Conservation (phyloP, 371 early-diverging fungal species). For the Apophysomyces sp. region DNA sequence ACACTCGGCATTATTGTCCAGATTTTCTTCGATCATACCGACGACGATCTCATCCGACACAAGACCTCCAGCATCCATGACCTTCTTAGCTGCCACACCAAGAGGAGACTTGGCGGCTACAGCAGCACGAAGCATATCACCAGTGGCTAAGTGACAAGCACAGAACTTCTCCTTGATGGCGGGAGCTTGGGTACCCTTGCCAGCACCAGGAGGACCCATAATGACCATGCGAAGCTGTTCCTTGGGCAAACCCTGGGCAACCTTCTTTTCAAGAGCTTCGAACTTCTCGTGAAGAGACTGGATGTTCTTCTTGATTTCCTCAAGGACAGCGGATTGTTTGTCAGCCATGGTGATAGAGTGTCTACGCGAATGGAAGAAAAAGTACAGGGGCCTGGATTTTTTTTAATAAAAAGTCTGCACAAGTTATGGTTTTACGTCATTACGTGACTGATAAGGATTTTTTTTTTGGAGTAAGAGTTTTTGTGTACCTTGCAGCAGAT, state of each 20-base stretch:
- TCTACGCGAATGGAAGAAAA: slow-evolving; percentile 1
- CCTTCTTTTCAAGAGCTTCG: slow-evolving; percentile 51
- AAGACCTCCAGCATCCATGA: slow-evolving; percentile 97
- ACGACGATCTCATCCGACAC: slow-evolving; percentile 99
- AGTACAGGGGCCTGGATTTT: not conserved
- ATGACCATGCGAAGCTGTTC: slow-evolving; percentile 84
- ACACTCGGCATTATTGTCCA: slow-evolving; percentile 90
- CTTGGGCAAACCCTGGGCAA: slow-evolving; percentile 39
- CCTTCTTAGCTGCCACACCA: slow-evolving; percentile 94
- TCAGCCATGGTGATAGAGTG: slow-evolving; percentile 27
- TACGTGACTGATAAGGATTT: no score
- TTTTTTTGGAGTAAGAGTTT: no score
- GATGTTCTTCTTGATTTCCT: slow-evolving; percentile 58
- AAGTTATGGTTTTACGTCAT: no score
- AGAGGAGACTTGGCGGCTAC: slow-evolving; percentile 90
- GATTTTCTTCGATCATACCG: slow-evolving; percentile 93
- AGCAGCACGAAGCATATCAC: slow-evolving; percentile 99
- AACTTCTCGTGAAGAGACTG: slow-evolving; percentile 48
- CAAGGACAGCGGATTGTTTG: slow-evolving; percentile 49
- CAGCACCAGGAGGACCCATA: slow-evolving; percentile 98
- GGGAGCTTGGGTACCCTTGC: slow-evolving; percentile 99
- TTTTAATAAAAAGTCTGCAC: no score
- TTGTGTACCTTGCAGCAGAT: no score
- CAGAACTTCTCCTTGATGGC: slow-evolving; percentile 92
- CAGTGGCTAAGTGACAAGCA: slow-evolving; percentile 97